phyloP scores from a whole-genome alignment of 192 early-diverging fungal species.

The Dispira parvispora region DNA sequence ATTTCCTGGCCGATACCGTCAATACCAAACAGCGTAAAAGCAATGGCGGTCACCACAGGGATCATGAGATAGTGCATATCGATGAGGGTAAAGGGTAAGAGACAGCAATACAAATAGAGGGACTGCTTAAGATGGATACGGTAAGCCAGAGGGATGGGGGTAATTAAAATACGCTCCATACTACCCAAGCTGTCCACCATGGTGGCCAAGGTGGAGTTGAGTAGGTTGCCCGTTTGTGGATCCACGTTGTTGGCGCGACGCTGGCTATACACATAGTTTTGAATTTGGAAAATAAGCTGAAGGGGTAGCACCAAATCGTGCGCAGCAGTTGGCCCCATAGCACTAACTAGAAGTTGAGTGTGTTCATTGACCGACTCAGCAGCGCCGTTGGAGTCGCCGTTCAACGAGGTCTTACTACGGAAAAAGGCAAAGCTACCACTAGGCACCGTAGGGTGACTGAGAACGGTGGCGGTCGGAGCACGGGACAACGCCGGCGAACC shows the following conservation, averaged over 20 bases:
- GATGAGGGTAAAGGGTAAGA: slow-evolving; percentile 10
- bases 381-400: not conserved
- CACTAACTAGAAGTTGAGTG: not conserved
- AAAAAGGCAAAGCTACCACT: not conserved
- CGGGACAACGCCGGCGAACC: not conserved
- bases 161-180: slow-evolving; percentile 51
- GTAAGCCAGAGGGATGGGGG: slow-evolving; percentile 64
- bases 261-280: slow-evolving; percentile 28
- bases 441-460: not conserved
- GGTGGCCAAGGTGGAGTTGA: slow-evolving; percentile 31
- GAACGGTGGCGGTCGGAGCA: too few species aligned
- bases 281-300: slow-evolving; percentile 41
- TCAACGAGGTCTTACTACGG: too few species aligned
- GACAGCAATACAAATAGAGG: slow-evolving; percentile 42
- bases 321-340: not conserved
- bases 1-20: slow-evolving; percentile 31
- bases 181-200: slow-evolving; percentile 38
- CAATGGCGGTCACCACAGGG: slow-evolving; percentile 22
- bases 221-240: slow-evolving; percentile 21
- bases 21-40: slow-evolving; percentile 33
- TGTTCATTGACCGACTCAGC: not conserved
- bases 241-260: slow-evolving; percentile 23
- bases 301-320: slow-evolving; percentile 21
- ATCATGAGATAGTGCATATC: slow-evolving; percentile 14
- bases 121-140: slow-evolving; percentile 64